Evolutionary conservation across 768 basidiomycete species (phyloP), one percentile per base, ranked within the genome.

Genomic region (Arthromyces matolae): DNA sequence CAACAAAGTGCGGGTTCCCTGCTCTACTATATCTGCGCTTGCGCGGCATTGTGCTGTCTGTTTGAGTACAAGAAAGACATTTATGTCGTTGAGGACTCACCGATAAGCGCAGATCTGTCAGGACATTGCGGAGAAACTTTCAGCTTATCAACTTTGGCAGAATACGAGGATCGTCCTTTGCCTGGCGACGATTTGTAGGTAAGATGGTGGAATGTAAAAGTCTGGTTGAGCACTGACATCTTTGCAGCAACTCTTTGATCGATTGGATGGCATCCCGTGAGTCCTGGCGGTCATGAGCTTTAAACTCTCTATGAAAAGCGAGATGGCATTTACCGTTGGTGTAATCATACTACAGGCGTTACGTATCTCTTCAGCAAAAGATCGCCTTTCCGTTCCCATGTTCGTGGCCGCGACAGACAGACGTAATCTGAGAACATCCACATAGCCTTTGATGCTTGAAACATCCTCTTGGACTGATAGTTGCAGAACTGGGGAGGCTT

Each of bases 401-500:
- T 20, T n/a, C 37, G 16, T 36, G 20, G 27, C 14, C 3, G n/a
- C 27, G 32, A 54, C 23, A 29, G 42, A 38, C n/a, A 64, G 47
- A 14, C 16, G 38, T 7, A 45, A 45, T 27, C 57, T 51, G 14
- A 62, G 50, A 4, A 47, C 28, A 29, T 64, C 66, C n/a, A 67
- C 44, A 43, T 61, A 59, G 3, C 61, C 61, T 28, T 53, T 59
- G 13, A 58, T 48, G 22, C 49, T 51, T 2, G 52, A 40, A 20
- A 25, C 33, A 44, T 64, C 61, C 19, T 51, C 57, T 4, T 47
- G 44, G 27, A 67, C 39, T 27, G 56, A 55, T 9, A 24, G 27
- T 1, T 52, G 52, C 14, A 67, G 40, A 4, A 54, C 40, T 5
- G 42, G 53, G 2, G 60, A 60, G 3, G 63, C 62, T 25, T 61